Evolutionary conservation across 2,329 filamentous ascomycete species (phyloP).

Genomic region (Tympanopsis confertula): DNA sequence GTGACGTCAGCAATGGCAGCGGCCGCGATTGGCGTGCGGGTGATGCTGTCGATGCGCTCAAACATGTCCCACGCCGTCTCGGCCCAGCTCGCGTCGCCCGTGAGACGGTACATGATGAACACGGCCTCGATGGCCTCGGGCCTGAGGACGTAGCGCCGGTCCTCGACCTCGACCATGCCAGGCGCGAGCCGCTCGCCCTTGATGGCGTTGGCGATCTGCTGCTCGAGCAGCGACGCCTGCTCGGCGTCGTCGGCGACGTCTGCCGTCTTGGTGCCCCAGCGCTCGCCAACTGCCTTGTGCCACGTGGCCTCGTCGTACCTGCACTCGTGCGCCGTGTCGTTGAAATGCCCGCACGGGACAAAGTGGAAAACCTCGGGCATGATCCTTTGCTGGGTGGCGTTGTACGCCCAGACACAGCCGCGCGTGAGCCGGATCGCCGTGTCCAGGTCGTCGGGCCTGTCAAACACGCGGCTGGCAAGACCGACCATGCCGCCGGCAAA

Average conservation of each 20-base stretch:
- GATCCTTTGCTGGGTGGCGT: constrained; percentile 33
- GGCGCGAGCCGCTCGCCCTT: constrained; percentile 28
- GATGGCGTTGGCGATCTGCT: constrained; percentile 20
- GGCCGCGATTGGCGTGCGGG: constrained; percentile 49
- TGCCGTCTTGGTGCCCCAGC: constrained; percentile 1
- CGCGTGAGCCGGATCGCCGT: constrained; percentile 37
- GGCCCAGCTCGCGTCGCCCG: constrained; percentile 52
- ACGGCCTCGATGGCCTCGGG: constrained; percentile 75
- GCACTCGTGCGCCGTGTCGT: constrained; percentile 26
- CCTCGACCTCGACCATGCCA: constrained; percentile 42
- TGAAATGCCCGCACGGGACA: constrained; percentile 23
- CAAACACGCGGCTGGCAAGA: constrained; percentile 37
- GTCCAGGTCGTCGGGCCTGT: constrained; percentile 32
- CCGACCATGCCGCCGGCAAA: constrained; percentile 46
- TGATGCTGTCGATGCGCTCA: constrained; percentile 45
- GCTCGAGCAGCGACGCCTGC: constrained; percentile 4
- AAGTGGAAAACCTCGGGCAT: constrained; percentile 37
- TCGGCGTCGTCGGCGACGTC: constrained; percentile 2
- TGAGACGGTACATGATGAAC: constrained; percentile 67
- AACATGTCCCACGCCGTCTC: constrained; percentile 70
- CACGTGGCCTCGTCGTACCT: constrained; percentile 12
- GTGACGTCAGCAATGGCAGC: constrained; percentile 58
- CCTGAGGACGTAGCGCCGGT: constrained; percentile 52
- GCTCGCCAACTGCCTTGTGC: constrained; percentile 23
- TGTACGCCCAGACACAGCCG: constrained; percentile 44